Base-by-base conservation (phyloP, 2,329 filamentous ascomycete genomes). In the Alternaria incomplexa region DNA sequence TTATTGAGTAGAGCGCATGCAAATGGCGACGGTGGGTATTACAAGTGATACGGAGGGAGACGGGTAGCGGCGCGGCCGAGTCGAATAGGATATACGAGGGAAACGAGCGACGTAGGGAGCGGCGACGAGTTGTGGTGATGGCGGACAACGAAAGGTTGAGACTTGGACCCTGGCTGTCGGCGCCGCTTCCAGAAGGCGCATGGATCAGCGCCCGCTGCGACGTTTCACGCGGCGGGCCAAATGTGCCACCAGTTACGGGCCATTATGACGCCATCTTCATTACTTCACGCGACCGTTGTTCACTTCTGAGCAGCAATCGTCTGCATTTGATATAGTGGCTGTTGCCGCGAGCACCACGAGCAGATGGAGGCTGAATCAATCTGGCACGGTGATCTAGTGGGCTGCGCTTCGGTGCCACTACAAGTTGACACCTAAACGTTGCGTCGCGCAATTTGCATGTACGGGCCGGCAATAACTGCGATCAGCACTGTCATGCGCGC, bases 61-160 rank as follows among this genome's bases (percentile, higher is more conserved):
- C 44, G 55, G 48, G 30, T 57, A 25, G 36, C 58, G 60, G 65
- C 50, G 56, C 64, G 56, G 56, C 47, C 59, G 53, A 40, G 40
- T 36, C 10, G 45, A 68, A 65, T 43, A 53, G 46, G 50, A 53
- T 20, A 23, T 36, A 17, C 20, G 36, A 25, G 56, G 57, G 25
- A 66, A 76, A 68, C 72, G 74, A 76, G 74, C 63, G 73, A 76
- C 71, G 68, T 69, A 65, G 48, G 65, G 61, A 40, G 56, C 32
- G 52, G 32, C 6, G 23, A 40, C 30, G 9, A 36, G 23, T 40
- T 50, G 36, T 40, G 32, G 56, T 46, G 45, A 46, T 46, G 43
- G 28, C n/a, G 46, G 52, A 53, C 15, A 60, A 46, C 25, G 45
- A 57, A 48, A 60, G 48, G 63, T 61, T 62, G 59, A 58, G 50